A percentile compares a stretch with the other conserved stretches of the same genome.
Evolutionary conservation across 768 basidiomycete species (phyloP).

Genomic region (Russula brevipes): DNA sequence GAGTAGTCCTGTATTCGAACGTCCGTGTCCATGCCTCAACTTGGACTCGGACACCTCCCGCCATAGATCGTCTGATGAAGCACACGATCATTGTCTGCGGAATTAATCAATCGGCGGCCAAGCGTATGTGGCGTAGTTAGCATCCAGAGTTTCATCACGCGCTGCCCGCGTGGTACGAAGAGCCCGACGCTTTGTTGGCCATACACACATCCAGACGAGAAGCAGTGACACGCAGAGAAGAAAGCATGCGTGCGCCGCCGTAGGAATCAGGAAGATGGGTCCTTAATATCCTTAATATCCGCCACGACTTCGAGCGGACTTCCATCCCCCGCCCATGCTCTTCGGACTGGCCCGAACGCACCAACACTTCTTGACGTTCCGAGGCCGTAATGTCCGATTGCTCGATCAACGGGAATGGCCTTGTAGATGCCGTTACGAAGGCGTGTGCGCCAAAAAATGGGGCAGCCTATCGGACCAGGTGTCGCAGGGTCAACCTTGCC

Average conservation of each 20-base stretch:
- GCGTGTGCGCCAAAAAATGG: neutral
- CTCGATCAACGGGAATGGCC: neutral
- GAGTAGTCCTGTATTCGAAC: too few relatives aligned
- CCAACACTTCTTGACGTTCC: neutral
- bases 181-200: neutral
- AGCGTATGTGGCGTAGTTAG: too few relatives aligned
- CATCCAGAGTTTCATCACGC: too few relatives aligned
- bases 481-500: too few relatives aligned
- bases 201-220: too few relatives aligned
- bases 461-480: too few relatives aligned
- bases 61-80: neutral
- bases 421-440: neutral
- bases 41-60: too few relatives aligned
- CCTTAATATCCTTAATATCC: neutral
- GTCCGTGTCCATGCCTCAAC: too few relatives aligned
- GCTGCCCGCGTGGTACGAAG: neutral
- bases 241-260: neutral
- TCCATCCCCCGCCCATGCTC: neutral
- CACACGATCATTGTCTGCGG: neutral
- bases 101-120: neutral
- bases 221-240: neutral
- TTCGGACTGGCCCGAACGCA: neutral
- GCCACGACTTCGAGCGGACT: neutral
- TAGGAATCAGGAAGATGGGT: neutral
- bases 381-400: neutral